Conservation (phyloP, 1,139 yeast genomes). For the Keqinozyma sinolaborantium region DNA sequence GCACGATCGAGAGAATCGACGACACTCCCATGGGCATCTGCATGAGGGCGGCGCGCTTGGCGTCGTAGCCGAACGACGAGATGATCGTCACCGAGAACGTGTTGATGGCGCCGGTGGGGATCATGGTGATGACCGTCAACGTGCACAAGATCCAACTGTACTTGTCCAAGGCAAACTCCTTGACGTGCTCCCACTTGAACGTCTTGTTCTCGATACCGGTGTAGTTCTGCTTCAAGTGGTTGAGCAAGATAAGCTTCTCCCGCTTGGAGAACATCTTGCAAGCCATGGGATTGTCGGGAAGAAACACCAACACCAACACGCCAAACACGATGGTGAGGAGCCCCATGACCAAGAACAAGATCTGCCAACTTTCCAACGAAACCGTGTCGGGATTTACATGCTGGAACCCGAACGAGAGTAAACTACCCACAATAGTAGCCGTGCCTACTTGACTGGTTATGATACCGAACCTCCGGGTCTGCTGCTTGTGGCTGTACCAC, state of each 20-base stretch:
- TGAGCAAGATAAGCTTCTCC: constrained; percentile 26
- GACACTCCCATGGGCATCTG: constrained; percentile 39
- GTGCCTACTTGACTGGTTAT: constrained; percentile 40
- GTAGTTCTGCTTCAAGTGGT: constrained; percentile 27
- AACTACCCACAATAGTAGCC: constrained; percentile 39
- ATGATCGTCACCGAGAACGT: constrained; percentile 40
- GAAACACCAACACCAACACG: constrained; percentile 17
- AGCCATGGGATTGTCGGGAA: constrained; percentile 31
- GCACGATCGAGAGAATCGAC: constrained; percentile 29
- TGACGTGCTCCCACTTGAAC: constrained; percentile 19
- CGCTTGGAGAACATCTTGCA: constrained; percentile 24
- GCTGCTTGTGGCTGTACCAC: constrained; percentile 40
- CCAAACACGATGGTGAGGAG: constrained; percentile 32
- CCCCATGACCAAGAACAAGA: constrained; percentile 36
- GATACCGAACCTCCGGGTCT: constrained; percentile 30
- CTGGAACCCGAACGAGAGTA: constrained; percentile 40
- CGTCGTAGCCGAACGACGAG: constrained; percentile 31
- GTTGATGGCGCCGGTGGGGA: constrained; percentile 39
- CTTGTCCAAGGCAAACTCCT: constrained; percentile 28
- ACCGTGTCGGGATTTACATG: constrained; percentile 22
- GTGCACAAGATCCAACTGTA: constrained; percentile 36
- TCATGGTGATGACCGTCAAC: constrained; percentile 31
- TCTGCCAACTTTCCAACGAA: constrained; percentile 33
- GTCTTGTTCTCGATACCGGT: constrained; percentile 17
- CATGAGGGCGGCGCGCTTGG: constrained; percentile 31